Evolutionary conservation across 228 moss, liverwort and hornwort genomes (phyloP), one percentile per base, ranked within the genome.

Genomic region (Sphagnum fallax): DNA sequence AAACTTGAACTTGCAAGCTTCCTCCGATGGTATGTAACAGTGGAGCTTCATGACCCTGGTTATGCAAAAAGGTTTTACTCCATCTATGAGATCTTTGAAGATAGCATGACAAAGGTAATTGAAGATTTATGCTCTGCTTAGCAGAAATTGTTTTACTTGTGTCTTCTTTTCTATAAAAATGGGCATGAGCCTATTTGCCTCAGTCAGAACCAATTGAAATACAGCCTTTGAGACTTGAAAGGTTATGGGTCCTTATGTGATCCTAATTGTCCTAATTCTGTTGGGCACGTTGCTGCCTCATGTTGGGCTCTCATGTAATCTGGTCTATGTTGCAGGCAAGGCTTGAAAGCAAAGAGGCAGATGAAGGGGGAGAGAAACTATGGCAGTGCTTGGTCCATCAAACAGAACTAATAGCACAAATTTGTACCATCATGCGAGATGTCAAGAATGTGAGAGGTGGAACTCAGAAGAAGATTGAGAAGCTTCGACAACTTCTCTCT

Each of bases 371-470:
- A 64, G 94, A 94, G 83, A 90, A 86, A 72, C 79, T 87, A 80
- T 98, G 98, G 98, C 87, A 90, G 68, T 80, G 82, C 67, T 85
- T 94, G 84, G 81, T 92, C 7, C 86, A 89, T 64, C 89, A 98
- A 75, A 94, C 94, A 67, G 90, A 94, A 70, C 77, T 98, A 75
- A 90, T 89, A 62, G 94, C 94, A 64, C 94, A 98, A 76, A 81
- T 98, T 49, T 88, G 94, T 79, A 87, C 89, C 70, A 94, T 94
- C 47, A 98, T 94, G 98, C 90, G 94, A 62, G 98, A 98, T 80
- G 98, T 98, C 12, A 98, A 98, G 70, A 94, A 90, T 69, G 92
- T 86, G 15, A 84, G 98, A 73, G 98, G 98, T 75, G 85, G 89
- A 60, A 92, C 84, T 6, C 89, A 83, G 16, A 98, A 98, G 82